phyloP scores from a whole-genome alignment of 129 eudicot species.

The Helichrysum umbraculigerum region DNA sequence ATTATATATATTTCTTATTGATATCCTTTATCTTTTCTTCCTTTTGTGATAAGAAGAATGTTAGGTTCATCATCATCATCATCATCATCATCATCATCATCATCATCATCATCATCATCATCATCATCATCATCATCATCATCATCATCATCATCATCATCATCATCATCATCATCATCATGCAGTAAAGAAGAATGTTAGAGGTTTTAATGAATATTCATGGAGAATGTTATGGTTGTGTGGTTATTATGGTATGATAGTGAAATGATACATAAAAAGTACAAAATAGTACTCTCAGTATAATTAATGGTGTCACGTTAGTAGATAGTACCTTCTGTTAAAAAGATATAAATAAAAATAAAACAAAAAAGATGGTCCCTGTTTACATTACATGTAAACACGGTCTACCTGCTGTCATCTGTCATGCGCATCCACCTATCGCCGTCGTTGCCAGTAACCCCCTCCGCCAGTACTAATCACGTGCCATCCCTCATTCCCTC shows the following conservation, averaged over 20 bases:
- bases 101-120: not conserved
- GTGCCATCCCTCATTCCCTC: not conserved
- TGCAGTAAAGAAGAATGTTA: not conserved
- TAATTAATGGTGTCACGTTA: slow-evolving; percentile 16
- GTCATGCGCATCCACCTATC: slow-evolving; percentile 20
- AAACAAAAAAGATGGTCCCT: not conserved
- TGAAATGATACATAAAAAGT: slow-evolving; percentile 18
- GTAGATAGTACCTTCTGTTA: not conserved
- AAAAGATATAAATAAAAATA: not conserved
- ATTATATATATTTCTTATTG: not conserved
- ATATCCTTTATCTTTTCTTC: not conserved
- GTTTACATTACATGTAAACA: not conserved
- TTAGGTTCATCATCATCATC: no score
- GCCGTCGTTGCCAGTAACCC: slow-evolving; percentile 27
- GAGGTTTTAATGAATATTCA: no score
- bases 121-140: not conserved
- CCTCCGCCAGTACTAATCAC: slow-evolving; percentile 12
- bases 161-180: not conserved
- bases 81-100: not conserved
- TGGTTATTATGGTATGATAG: slow-evolving; percentile 19
- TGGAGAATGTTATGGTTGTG: slow-evolving; percentile 21
- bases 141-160: not conserved
- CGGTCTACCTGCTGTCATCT: slow-evolving; percentile 6
- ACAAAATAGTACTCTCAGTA: slow-evolving; percentile 15
- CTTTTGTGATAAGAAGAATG: not conserved